phyloP scores from a whole-genome alignment of 2,329 filamentous ascomycete species.

The Aschersonia sp. region DNA sequence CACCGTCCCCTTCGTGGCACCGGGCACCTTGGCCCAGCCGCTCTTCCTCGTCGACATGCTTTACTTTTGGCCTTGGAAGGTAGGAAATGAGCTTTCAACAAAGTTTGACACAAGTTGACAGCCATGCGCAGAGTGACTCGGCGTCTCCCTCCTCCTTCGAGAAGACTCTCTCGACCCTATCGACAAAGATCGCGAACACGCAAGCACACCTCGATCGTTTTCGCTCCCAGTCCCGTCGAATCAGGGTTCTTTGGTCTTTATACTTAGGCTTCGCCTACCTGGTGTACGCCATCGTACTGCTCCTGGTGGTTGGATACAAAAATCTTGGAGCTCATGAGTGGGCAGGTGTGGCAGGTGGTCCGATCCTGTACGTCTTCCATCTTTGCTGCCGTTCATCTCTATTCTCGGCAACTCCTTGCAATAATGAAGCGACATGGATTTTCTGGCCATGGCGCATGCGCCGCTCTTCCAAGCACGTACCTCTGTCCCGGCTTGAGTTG shows the following conservation, averaged over 20 bases:
- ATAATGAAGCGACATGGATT: no score
- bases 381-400: not conserved
- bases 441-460: not conserved
- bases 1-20: not conserved
- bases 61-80: constrained; percentile 11
- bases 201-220: constrained; percentile 60
- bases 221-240: constrained; percentile 58
- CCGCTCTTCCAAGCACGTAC: not conserved
- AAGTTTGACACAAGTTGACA: constrained; percentile 5
- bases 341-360: constrained; percentile 62
- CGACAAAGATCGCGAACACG: constrained; percentile 65
- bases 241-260: constrained; percentile 76
- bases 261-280: constrained; percentile 88
- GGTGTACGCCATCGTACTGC: constrained; percentile 66
- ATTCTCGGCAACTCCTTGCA: not conserved
- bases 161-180: constrained; percentile 71
- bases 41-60: constrained; percentile 5
- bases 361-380: constrained; percentile 44
- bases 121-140: constrained; percentile 46
- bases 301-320: constrained; percentile 72
- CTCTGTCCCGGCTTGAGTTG: not conserved
- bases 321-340: constrained; percentile 69
- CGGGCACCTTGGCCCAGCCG: not conserved
- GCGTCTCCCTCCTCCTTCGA: constrained; percentile 86
- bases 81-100: not conserved